A percentile compares a stretch with the other conserved stretches of the same genome.
phyloP scores from a whole-genome alignment of 2,329 filamentous ascomycete species.

The Aspergillus luchuensis region DNA sequence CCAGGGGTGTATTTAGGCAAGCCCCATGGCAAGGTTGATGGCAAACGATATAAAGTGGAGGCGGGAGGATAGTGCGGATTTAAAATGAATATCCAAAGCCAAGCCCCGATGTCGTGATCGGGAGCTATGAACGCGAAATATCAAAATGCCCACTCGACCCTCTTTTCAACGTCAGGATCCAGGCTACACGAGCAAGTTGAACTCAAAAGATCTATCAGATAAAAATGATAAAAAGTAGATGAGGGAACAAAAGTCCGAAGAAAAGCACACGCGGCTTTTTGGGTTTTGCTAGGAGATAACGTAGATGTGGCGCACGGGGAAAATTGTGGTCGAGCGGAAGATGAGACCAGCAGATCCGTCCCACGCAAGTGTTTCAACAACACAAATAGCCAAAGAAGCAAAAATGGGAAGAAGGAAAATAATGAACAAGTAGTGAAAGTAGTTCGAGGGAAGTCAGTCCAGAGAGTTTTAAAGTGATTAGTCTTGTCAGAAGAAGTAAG shows the following conservation, averaged over 20 bases:
- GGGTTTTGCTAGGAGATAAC: not conserved
- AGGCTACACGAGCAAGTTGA: slow-evolving; percentile 6
- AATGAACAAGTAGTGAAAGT: slow-evolving; percentile 14
- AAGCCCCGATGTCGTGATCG: slow-evolving; percentile 35
- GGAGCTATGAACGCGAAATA: slow-evolving; percentile 25
- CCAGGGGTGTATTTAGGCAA: slow-evolving; percentile 8
- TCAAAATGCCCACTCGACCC: slow-evolving; percentile 18
- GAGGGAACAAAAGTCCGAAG: not conserved
- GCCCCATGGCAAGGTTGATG: slow-evolving; percentile 15
- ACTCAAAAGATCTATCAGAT: slow-evolving; percentile 1
- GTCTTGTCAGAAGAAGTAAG: slow-evolving; percentile 13
- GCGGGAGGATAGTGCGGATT: slow-evolving; percentile 13
- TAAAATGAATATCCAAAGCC: slow-evolving; percentile 20
- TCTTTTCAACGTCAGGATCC: not conserved
- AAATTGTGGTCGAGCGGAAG: not conserved
- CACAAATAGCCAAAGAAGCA: not conserved
- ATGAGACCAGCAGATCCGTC: not conserved
- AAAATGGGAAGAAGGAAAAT: slow-evolving; percentile 8
- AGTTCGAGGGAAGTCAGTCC: not conserved
- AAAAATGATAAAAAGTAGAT: not conserved
- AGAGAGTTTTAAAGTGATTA: slow-evolving; percentile 16
- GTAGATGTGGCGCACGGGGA: slow-evolving; percentile 6
- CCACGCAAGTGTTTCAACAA: not conserved
- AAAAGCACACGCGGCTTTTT: slow-evolving; percentile 1
- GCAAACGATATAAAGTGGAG: slow-evolving; percentile 15